Base-by-base conservation (phyloP, 805 yeast species). In the Millerozyma acaciae region DNA sequence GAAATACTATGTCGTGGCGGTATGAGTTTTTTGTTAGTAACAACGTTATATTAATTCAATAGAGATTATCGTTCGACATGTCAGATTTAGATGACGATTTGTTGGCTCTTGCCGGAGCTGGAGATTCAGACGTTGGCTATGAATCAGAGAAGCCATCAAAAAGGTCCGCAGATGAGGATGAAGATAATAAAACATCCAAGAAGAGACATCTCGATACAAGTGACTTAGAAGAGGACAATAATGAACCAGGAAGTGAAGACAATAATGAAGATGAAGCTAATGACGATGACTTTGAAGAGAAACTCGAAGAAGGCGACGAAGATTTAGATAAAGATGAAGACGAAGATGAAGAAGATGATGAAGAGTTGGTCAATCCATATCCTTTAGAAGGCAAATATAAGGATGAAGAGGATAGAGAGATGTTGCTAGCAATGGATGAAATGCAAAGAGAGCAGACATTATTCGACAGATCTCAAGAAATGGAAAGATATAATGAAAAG, bases 41-140 rank as follows among this genome's bases (percentile, higher is more conserved):
- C n/a, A n/a, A n/a, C n/a, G n/a, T n/a, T n/a, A n/a, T n/a, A n/a
- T n/a, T n/a, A n/a, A n/a, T n/a, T n/a, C n/a, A n/a, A n/a, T n/a
- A n/a, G n/a, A n/a, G n/a, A n/a, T n/a, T n/a, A n/a, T n/a, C n/a
- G n/a, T n/a, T n/a, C 12, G 26, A n/a, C 8, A 84, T 84, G 94
- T 80, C 89, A 40, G 95, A 66, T 48, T 76, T 87, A 53, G 97
- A 89, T 56, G 97, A 90, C 57, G 98, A 93, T 74, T 75, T 93
- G 65, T 75, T 90, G 54, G 97, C 96, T 14, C 75, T 93, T 50
- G 98, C 98, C 32, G 97, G 94, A 40, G 38, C 35, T 16, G 46
- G 39, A 16, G 43, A 12, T 16, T 47, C 55, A 8, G 60, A 48
- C 35, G 44, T 51, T n/a, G 52, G 42, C 27, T 43, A 40, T 12